Evolutionary conservation across 768 basidiomycete genomes (phyloP).

Genomic region (Lactifluus pinguis): DNA sequence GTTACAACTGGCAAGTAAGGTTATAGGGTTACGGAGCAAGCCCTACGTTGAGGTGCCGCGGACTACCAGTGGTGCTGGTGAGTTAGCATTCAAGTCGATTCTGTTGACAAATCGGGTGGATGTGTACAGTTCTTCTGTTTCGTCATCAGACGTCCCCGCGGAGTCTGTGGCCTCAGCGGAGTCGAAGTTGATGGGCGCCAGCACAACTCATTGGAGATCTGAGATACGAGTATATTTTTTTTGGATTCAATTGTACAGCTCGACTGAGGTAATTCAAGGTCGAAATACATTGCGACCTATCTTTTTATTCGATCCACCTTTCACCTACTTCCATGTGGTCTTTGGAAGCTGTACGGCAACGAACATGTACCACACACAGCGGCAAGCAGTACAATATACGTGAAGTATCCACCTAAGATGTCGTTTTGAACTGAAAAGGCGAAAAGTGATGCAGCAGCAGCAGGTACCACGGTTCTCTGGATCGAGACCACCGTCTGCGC

Average conservation of each 20-base stretch:
- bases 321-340: slow-evolving; percentile 2
- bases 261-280: not conserved
- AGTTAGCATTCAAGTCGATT: not conserved
- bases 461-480: slow-evolving; percentile 42
- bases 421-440: slow-evolving; percentile 45
- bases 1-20: not conserved
- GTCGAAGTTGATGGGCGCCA: not conserved
- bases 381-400: not conserved
- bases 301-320: not conserved
- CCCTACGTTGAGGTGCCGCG: not conserved
- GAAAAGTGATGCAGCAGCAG: slow-evolving; percentile 52
- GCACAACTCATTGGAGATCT: not conserved
- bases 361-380: not conserved
- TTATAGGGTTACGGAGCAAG: not conserved
- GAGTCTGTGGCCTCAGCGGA: not conserved
- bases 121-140: not conserved
- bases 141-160: no score
- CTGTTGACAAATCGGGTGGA: not conserved
- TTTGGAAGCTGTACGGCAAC: slow-evolving; percentile 10
- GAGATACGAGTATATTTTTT: not conserved
- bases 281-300: not conserved
- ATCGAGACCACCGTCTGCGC: slow-evolving; percentile 32
- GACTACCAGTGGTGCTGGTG: not conserved
- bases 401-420: slow-evolving; percentile 39
- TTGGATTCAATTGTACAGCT: not conserved